Conservation (phyloP, 495 filamentous ascomycete genomes). For the Tuber borchii region DNA sequence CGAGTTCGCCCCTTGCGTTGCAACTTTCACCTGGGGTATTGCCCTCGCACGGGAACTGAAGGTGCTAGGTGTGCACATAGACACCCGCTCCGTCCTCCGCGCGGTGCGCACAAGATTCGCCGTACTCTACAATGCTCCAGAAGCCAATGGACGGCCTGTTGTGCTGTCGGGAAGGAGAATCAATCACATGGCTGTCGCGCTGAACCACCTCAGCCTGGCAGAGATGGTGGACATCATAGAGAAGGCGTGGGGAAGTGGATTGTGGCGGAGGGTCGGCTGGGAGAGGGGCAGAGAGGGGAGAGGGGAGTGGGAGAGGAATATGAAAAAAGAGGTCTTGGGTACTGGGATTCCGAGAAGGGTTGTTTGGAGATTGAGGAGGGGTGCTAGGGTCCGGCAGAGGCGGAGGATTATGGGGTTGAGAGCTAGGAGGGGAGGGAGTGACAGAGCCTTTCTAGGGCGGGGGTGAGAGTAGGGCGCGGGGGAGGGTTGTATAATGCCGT, state of each 20-base stretch:
- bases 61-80: constrained; percentile 25
- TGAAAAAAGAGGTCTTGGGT: background rate
- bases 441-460: background rate
- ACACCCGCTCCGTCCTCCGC: constrained; percentile 17
- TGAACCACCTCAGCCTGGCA: constrained; percentile 16
- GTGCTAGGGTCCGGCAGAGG: constrained; percentile 8
- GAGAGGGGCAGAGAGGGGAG: constrained; percentile 2
- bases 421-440: constrained; percentile 6
- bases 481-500: background rate
- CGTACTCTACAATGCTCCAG: constrained; percentile 7
- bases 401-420: constrained; percentile 7
- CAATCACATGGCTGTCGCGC: constrained; percentile 14
- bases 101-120: constrained; percentile 28
- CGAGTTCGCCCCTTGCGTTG: constrained; percentile 11
- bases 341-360: constrained; percentile 1
- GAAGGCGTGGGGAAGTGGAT: constrained; percentile 20
- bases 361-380: background rate
- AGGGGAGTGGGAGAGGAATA: constrained; percentile 2
- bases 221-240: constrained; percentile 20
- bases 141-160: background rate
- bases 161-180: constrained; percentile 10
- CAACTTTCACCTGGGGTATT: constrained; percentile 31
- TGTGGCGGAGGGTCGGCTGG: constrained; percentile 24
- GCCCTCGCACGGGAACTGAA: constrained; percentile 11
- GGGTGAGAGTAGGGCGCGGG: background rate